Evolutionary conservation across 805 yeast genomes (phyloP), one percentile per base, ranked within the genome.

Genomic region (Schwanniomyces sp.): DNA sequence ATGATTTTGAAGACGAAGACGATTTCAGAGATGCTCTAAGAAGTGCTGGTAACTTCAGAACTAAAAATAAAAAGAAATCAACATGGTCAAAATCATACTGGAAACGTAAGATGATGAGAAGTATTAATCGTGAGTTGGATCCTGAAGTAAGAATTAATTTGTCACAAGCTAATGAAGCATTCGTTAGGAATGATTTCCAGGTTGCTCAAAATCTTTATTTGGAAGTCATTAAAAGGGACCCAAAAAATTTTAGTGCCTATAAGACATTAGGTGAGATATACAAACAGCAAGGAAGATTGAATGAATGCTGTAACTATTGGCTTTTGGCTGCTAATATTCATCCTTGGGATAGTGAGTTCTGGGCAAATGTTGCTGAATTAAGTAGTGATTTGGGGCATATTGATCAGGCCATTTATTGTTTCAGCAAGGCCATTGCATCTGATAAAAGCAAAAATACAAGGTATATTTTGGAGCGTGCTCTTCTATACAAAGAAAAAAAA

Each of bases 261-360:
- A 85, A 87, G 57, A 87, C 95, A 0, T 68, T 91, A 40, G 97
- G 97, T 41, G 96, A 88, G 58, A 87, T 92, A 41, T 85, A 87
- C 53, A 76, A 81, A 47, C 70, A 79, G 44, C 85, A 82, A 50
- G 91, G 90, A 1, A 74, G 82, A 40, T 66, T 78, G 43, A 81
- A 84, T 53, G 86, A 87, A 59, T 81, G 96, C 62, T 84, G 96
- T 62, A 82, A 83, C 59, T 79, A 86, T 41, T 82, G 97, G 96
- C 70, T 87, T 55, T 58, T 88, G 45, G 94, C 96, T 26, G 91
- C 96, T 0, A 87, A 84, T 59, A 69, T 87, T 11, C 82, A 85
- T 52, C 83, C 89, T 0, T 79, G 82, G 64, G 96, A 91, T 67
- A 81, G 82, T 57, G 84, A 76, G 25, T 82, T 88, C 52, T 89